These are phyloP conservation scores for Leccinum disarticulatum DNA, from an alignment of 768 basidiomycete genomes.

Conservation along the genomic window DNA sequence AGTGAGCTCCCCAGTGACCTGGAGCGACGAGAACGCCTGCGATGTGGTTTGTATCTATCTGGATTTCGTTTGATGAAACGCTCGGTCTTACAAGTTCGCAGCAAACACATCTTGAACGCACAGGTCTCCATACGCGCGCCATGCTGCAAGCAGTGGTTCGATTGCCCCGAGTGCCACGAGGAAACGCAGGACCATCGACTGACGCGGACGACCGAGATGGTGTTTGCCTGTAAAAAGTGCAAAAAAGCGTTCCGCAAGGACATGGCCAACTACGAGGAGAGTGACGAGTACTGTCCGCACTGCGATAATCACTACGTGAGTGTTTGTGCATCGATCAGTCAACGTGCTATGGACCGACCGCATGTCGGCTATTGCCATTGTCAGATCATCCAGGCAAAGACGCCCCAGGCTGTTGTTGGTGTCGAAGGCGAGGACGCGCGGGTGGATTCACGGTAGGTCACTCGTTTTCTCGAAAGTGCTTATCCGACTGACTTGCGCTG, in stretches of 20 bases:
- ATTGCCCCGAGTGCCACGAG: conserved; percentile 94
- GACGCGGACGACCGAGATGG: conserved; percentile 78
- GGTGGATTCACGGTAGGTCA: conserved; percentile 75
- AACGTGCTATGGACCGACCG: not conserved
- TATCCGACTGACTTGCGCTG: not conserved
- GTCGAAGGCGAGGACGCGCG: conserved; percentile 92
- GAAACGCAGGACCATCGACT: conserved; percentile 77
- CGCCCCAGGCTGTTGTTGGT: conserved; percentile 77
- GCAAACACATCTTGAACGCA: conserved; percentile 95
- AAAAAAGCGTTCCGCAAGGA: conserved; percentile 97
- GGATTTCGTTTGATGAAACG: not conserved
- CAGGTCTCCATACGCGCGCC: conserved; percentile 96
- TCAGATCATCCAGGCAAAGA: conserved; percentile 92
- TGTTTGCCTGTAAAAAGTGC: conserved; percentile 84
- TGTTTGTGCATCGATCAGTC: conserved; percentile 10
- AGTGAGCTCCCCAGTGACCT: not conserved
- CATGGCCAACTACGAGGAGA: conserved; percentile 89
- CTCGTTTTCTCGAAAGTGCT: not conserved
- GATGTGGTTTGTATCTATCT: conserved; percentile 28
- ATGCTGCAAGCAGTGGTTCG: conserved; percentile 97
- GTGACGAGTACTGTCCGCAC: conserved; percentile 97
- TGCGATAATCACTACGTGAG: conserved; percentile 98
- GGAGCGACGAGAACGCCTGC: not conserved
- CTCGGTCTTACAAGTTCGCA: conserved; percentile 30
- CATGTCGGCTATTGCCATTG: not conserved